Evolutionary conservation across 164 flowering plant species (phyloP), one percentile per base, ranked within the genome.

Genomic region (Vitis labrusca): DNA sequence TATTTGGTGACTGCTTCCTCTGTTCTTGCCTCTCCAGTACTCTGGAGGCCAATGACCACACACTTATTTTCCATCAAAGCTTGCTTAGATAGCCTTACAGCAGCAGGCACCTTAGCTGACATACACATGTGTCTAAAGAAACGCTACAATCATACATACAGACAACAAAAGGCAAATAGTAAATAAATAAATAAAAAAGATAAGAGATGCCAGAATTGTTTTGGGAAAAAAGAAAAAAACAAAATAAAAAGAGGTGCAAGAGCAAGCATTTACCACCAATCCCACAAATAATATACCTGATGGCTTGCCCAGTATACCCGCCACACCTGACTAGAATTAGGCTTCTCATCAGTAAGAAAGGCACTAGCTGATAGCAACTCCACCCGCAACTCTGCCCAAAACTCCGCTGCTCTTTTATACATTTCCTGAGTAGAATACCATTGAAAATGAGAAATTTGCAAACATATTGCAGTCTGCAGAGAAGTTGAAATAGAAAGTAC

Each of bases 21-120:
- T 12, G 99, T 95, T 47, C 99, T 84, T 64, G 99, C 99, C 73
- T 95, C 99, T 71, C 99, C 99, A 53, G 99, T 93, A 76, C 99
- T 95, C 79, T 95, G 99, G 59, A 95, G 94, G 68, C 99, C 99
- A 79, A 95, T 84, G 55, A 95, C 99, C 74, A 91, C 98, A 82
- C 97, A 93, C 77, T 95, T 95, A 72, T 83, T 71, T 30, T 89
- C 91, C 59, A 50, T 3, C 58, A 95, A 73, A 61, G 99, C 99
- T 80, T 88, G 85, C 76, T 90, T 87, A 60, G 98, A 81, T 66
- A 95, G 83, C 75, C 83, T 83, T 65, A 95, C 97, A 72, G 91
- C 83, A 67, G 87, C 89, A 82, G 98, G 97, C 65, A 95, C 98
- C 85, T 95, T 95, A 30, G 99, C 98, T 68, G 99, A 91, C 97